Base-by-base conservation (phyloP, 768 basidiomycete species). In the Phylloporus arenicola region DNA sequence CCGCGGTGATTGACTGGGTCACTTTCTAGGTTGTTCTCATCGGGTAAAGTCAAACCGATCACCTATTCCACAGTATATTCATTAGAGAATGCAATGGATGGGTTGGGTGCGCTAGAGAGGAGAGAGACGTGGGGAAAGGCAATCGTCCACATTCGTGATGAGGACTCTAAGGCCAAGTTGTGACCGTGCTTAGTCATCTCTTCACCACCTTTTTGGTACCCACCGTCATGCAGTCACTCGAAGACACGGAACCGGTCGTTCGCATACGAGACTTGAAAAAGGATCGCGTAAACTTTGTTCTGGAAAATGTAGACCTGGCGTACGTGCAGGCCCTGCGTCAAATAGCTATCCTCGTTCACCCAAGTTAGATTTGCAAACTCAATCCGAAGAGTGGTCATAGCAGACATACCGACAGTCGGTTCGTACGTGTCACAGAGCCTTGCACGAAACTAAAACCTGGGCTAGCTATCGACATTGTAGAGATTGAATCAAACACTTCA, bases 251-350 rank as follows among this genome's bases (percentile, higher is more conserved):
- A 54, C 84, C 88, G 11, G 78, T 78, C 24, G 87, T 92, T 19
- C 81, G 84, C 48, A 92, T 92, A 66, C 84, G 90, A 48, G 85
- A 92, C 57, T 72, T 95, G 47, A 84, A 89, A 63, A 82, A 81
- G 62, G 90, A 95, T 63, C 76, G 81, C 52, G 91, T 93, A 54
- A 87, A 91, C 62, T 98, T 98, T 61, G 85, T 94, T 12, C 74
- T 99, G 11, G 88, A 92, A 67, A 95, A 96, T 79, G 94, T 97
- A 33, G 94, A 98, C 70, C 78, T 97, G 64, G 90, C 88, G 92
- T 95, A 68, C 68, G 92, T 63, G 40, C 52, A 45, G 47, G 44
- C 29, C 33, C 40, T 20, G 22, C 41, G 8, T 51, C 27, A 22
- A 41, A 45, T 29, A 16, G 40, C 13, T 42, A 43, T 47, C 47